Evolutionary conservation across 2,329 filamentous ascomycete species (phyloP), one percentile per base, ranked within the genome.

Genomic region (Clarireedia hainanense): DNA sequence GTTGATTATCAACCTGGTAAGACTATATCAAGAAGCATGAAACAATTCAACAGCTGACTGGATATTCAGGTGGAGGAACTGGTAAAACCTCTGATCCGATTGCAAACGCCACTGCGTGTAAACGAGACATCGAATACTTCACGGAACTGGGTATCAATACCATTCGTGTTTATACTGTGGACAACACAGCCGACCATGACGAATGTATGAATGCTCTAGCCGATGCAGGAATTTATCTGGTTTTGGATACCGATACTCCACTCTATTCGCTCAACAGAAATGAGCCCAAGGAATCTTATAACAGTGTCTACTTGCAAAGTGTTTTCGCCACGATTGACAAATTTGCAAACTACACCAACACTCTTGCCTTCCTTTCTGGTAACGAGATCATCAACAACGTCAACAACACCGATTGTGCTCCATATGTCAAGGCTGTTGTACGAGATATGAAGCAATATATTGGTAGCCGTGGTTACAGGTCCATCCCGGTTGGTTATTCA

Each of bases 211-310:
- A 74, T 47, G 75, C 76, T 40, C 74, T 88, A 57, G 81, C 83
- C 36, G 82, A 80, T 64, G 85, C 84, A 56, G 85, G 85, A 59
- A 89, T 89, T 74, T 88, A 88, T 75, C 77, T 89, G 27, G 83
- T 86, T 10, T 76, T 88, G 48, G 85, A 88, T 65, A 80, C 86
- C 71, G 86, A 87, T 75, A 84, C 80, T 17, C 84, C 84, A 59
- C 77, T 80, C 61, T 87, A 88, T 74, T 86, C 84, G 3, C 71
- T 88, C 70, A 86, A 85, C 74, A 78, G 85, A 58, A 76, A 72
- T 51, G 71, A 79, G 15, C 84, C 84, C 47, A 71, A 73, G 57
- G 63, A 69, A 15, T 87, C 84, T 1, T 88, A 88, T 77, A 88
- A 88, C 70, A 77, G 79, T 58, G 80, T 80, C 56, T 89, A 88